Percentiles rank a stretch among this genome's conserved stretches.
Evolutionary conservation across 78 protist species (phyloP).

Genomic region (Polysphondylium violaceum): DNA sequence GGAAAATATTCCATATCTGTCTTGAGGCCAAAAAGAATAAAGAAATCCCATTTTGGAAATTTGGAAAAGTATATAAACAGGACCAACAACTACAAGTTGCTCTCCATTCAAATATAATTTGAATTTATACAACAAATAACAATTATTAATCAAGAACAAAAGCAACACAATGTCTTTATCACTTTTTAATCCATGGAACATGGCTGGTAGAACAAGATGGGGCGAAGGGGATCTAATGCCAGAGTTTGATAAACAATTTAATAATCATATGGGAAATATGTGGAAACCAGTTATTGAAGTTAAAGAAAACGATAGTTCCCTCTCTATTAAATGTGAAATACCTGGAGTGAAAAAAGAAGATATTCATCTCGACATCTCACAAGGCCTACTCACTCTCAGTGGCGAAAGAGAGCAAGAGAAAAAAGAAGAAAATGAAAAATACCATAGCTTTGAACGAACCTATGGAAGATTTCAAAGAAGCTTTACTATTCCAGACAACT

Average conservation of each 20-base stretch:
- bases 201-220: constrained; percentile 1
- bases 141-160: too few species aligned
- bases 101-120: too few species aligned
- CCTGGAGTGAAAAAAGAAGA: constrained; percentile 28
- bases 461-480: constrained; percentile 27
- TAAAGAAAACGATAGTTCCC: background rate
- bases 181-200: constrained; percentile 3
- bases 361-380: background rate
- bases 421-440: constrained; percentile 20
- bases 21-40: too few species aligned
- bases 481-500: constrained; percentile 22
- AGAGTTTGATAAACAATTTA: too few species aligned
- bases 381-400: background rate
- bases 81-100: too few species aligned
- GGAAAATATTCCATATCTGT: too few species aligned
- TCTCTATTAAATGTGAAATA: constrained; percentile 10
- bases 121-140: too few species aligned
- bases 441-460: constrained; percentile 40
- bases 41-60: too few species aligned
- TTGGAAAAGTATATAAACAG: too few species aligned
- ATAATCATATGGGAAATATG: too few species aligned
- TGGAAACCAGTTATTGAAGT: constrained; percentile 41
- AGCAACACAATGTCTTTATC: background rate
- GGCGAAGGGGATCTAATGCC: constrained; percentile 4
- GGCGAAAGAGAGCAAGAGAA: constrained; percentile 23